phyloP scores from a whole-genome alignment of 2,329 filamentous ascomycete genomes.

The Trichoderma sp. region DNA sequence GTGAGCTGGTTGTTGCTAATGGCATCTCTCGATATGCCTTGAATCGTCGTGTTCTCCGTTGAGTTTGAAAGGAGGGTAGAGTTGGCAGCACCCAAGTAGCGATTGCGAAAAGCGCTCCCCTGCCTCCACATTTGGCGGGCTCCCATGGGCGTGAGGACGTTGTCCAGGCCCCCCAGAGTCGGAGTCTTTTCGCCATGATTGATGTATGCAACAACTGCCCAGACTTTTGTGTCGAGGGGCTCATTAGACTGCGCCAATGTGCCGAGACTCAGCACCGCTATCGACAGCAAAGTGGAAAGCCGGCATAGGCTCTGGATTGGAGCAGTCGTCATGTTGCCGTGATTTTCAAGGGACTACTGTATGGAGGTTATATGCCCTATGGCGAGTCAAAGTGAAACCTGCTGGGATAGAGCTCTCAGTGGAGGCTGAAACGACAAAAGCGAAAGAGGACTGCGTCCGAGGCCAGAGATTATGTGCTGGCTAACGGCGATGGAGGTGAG shows the following conservation, averaged over 20 bases:
- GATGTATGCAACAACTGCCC: constrained; percentile 53
- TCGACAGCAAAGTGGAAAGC: constrained; percentile 6
- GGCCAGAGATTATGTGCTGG: neutral
- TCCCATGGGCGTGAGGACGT: constrained; percentile 54
- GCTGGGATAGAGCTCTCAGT: neutral
- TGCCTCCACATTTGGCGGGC: constrained; percentile 56
- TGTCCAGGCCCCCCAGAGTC: constrained; percentile 35
- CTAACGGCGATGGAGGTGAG: neutral
- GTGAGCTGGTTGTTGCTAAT: constrained; percentile 54
- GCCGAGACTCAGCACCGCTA: constrained; percentile 31
- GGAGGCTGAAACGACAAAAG: neutral
- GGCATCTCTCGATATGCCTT: constrained; percentile 46
- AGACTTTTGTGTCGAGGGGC: constrained; percentile 47
- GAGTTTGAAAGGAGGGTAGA: constrained; percentile 35
- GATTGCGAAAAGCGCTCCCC: constrained; percentile 51
- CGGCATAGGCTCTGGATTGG: neutral
- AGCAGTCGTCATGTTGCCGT: constrained; percentile 16
- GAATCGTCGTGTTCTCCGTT: constrained; percentile 43
- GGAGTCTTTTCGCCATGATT: constrained; percentile 59
- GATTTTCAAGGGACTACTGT: neutral
- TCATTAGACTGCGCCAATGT: constrained; percentile 38
- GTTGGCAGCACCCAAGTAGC: constrained; percentile 48
- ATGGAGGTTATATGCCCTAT: neutral
- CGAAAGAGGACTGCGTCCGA: neutral
- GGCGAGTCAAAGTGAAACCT: neutral